These are phyloP conservation scores for Ceratocystis cubensis DNA, from an alignment of 2,329 filamentous ascomycete species.

Conservation along the genomic window DNA sequence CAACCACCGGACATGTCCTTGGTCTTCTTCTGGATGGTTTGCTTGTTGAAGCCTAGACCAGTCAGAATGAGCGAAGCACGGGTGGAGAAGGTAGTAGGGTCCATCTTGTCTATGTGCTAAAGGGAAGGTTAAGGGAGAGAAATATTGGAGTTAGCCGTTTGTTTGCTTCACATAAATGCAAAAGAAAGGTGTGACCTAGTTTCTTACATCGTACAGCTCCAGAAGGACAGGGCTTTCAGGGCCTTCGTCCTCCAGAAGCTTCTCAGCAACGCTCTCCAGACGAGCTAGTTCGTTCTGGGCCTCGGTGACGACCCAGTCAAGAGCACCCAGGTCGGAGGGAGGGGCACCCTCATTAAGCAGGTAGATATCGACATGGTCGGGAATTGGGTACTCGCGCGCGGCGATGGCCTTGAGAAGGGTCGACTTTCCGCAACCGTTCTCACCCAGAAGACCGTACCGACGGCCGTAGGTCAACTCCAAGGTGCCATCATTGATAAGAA, in stretches of 20 bases:
- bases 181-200: background rate
- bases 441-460: constrained; percentile 86
- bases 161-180: constrained; percentile 11
- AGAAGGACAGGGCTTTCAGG: constrained; percentile 82
- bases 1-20: constrained; percentile 99
- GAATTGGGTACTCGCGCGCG: constrained; percentile 87
- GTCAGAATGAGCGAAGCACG: constrained; percentile 93
- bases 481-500: constrained; percentile 85
- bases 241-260: constrained; percentile 80
- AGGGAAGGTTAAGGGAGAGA: constrained; percentile 18
- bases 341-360: constrained; percentile 94
- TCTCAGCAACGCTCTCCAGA: constrained; percentile 78
- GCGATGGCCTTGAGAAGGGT: constrained; percentile 94
- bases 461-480: constrained; percentile 87
- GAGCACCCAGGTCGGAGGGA: constrained; percentile 72
- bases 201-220: constrained; percentile 84
- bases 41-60: constrained; percentile 98
- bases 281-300: constrained; percentile 85
- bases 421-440: constrained; percentile 98
- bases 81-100: constrained; percentile 91
- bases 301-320: constrained; percentile 95
- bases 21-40: constrained; percentile 96
- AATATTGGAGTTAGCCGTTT: constrained; percentile 22
- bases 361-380: constrained; percentile 95
- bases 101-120: constrained; percentile 96